Evolutionary conservation across 2,329 filamentous ascomycete genomes (phyloP), one percentile per base, ranked within the genome.

Genomic region (Phaeosphaeriaceae sp.): DNA sequence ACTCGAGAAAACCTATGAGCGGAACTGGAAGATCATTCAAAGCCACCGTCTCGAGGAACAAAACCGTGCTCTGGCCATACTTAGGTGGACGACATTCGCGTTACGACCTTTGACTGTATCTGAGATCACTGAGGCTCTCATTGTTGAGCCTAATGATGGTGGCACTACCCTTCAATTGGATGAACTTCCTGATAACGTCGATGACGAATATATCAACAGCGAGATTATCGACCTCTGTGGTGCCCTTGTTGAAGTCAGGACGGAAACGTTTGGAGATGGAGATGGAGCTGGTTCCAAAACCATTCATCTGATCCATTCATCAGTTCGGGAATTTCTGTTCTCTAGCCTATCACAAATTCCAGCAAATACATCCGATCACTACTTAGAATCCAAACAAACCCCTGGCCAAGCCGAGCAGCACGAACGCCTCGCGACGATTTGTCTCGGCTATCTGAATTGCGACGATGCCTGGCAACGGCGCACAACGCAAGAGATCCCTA

Each of bases 11-110:
- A 44, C 72, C 0, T 76, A 76, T 20, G 60, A 73, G 6, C 56
- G 59, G 8, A 66, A 63, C 36, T 74, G 68, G 69, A 36, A 49
- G 2, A 61, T 43, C 16, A 68, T 74, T 0, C 23, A 18, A 0
- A 48, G 63, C 3, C 47, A 63, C 3, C 30, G 20, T 1, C 38
- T 60, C 0, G 32, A 20, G 1, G 60, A 66, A 0, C 56, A 50
- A 34, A 13, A 40, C 1, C 59, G 73, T 0, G 64, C 63, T 3
- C 46, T 73, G 2, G 45, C 58, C 0, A 51, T 76, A 1, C 46
- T 76, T 0, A 66, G 60, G 2, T 74, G 67, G 70, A 44, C 59
- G 0, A 56, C 66, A 0, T 73, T 72, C 39, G 43, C 64, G 0
- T 4, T 43, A 1, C 32, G 42, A 0, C 60, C 65, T 0, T 41